These are phyloP conservation scores for Poa annua DNA, from an alignment of 176 grass and related monocot species.

Conservation along the genomic window DNA sequence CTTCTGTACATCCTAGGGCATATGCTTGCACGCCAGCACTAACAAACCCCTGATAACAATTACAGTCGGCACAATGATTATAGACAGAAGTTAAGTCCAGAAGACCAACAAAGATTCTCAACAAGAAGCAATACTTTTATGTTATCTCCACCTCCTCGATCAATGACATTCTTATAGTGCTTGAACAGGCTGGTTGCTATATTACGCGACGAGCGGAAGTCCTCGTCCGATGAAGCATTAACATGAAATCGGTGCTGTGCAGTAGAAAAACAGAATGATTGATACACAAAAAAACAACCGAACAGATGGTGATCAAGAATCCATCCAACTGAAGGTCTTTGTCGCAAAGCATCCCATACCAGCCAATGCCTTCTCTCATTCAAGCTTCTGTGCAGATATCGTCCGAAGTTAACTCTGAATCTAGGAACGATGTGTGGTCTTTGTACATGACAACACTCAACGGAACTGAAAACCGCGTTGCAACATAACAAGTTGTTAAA, in stretches of 20 bases:
- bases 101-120: conserved; percentile 34
- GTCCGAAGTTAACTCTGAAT: conserved; percentile 50
- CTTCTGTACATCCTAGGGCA: conserved; percentile 89
- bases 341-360: conserved; percentile 42
- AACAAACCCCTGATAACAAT: conserved; percentile 73
- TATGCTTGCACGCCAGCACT: conserved; percentile 91
- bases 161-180: conserved; percentile 78
- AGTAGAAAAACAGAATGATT: neutral
- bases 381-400: conserved; percentile 57
- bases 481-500: conserved; percentile 35
- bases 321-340: conserved; percentile 21
- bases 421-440: conserved; percentile 51
- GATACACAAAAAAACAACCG: neutral
- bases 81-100: neutral
- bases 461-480: conserved; percentile 45
- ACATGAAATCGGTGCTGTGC: conserved; percentile 77
- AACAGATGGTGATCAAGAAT: neutral
- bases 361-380: conserved; percentile 67
- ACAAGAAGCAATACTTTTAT: conserved; percentile 58
- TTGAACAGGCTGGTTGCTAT: conserved; percentile 89
- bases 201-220: conserved; percentile 81
- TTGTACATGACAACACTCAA: conserved; percentile 48
- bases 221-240: conserved; percentile 77
- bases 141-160: conserved; percentile 86
- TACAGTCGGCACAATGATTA: neutral